A percentile compares a stretch with the other conserved stretches of the same genome.
Evolutionary conservation across 768 basidiomycete species (phyloP).

Genomic region (Serendipita indica): DNA sequence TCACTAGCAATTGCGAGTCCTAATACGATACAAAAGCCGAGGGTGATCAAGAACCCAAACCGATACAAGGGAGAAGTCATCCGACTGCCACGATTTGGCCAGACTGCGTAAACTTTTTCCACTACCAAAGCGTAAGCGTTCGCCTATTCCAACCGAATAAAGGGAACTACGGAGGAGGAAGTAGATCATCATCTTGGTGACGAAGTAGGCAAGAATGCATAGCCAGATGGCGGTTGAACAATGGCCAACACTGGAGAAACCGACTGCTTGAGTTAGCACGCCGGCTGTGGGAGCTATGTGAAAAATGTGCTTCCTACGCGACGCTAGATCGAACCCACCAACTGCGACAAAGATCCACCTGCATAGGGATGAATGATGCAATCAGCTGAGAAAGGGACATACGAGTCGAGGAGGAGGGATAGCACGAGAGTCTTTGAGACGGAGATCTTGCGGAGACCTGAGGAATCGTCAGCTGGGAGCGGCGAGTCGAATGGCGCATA

Average conservation of each 20-base stretch:
- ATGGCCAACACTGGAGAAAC: constrained; percentile 25
- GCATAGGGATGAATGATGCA: neutral
- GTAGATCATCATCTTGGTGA: constrained; percentile 29
- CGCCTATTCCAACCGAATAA: constrained; percentile 29
- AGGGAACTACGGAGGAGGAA: constrained; percentile 30
- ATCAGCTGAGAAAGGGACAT: constrained; percentile 18
- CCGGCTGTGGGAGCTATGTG: constrained; percentile 24
- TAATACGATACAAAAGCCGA: constrained; percentile 27
- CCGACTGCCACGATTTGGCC: constrained; percentile 19
- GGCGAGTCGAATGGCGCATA: no score
- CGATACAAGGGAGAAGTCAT: constrained; percentile 30
- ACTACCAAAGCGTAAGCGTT: constrained; percentile 8
- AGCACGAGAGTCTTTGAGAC: neutral
- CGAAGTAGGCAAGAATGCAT: constrained; percentile 25
- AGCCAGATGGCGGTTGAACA: constrained; percentile 31
- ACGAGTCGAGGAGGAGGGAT: neutral
- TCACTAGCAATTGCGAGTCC: constrained; percentile 25
- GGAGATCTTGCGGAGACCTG: neutral
- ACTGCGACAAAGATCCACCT: constrained; percentile 6
- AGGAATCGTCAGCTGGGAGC: no score
- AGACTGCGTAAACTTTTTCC: constrained; percentile 16
- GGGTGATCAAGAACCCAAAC: constrained; percentile 25
- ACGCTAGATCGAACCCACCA: neutral
- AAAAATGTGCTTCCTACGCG: no score
- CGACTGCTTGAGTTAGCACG: constrained; percentile 31